A percentile compares a stretch with the other conserved stretches of the same genome.
Evolutionary conservation across 1,284 basidiomycete species (phyloP).

Genomic region (Exobasidium rhododendri): DNA sequence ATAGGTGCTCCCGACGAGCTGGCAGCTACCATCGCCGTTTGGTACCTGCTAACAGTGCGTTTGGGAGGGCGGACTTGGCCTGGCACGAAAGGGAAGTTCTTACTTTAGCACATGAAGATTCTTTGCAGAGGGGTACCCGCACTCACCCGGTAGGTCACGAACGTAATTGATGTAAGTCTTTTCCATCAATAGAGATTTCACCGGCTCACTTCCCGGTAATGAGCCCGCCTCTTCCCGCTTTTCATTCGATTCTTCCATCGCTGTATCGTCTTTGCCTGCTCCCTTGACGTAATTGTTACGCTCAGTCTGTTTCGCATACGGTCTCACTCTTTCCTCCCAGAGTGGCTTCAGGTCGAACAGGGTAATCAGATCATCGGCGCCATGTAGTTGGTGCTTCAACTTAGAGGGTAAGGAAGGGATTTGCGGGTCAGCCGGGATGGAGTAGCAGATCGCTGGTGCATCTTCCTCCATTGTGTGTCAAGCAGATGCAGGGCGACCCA

Average conservation of each 20-base stretch:
- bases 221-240: background rate
- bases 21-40: background rate
- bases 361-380: constrained; percentile 11
- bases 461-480: background rate
- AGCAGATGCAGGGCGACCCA: no score
- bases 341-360: constrained; percentile 8
- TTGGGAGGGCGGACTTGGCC: constrained; percentile 13
- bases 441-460: background rate
- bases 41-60: background rate
- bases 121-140: background rate
- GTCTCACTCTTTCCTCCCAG: constrained; percentile 4
- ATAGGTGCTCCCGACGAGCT: background rate
- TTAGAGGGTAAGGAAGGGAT: background rate
- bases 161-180: constrained; percentile 20
- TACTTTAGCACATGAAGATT: background rate
- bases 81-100: no score
- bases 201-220: background rate
- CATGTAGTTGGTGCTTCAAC: constrained; percentile 6
- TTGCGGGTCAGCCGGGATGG: background rate
- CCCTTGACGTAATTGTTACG: background rate
- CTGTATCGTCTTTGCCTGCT: background rate
- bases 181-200: constrained; percentile 1
- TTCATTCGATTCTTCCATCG: background rate
- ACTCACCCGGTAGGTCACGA: constrained; percentile 13
- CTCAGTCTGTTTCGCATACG: constrained; percentile 4